Evolutionary conservation across 1,139 yeast genomes (phyloP).

Genomic region (Kazachstania sp.): DNA sequence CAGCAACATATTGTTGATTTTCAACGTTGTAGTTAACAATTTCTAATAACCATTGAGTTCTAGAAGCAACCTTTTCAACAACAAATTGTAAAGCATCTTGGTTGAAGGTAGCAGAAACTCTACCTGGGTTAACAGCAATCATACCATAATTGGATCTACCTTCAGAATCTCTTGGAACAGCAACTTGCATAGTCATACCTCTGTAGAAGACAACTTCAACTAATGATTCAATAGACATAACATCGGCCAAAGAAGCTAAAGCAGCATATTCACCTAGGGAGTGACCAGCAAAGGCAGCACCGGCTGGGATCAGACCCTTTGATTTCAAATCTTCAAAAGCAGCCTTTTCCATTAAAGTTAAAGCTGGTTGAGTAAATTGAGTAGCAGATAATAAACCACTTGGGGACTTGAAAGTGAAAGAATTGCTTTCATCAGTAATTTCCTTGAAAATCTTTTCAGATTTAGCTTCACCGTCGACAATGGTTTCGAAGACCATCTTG

Average conservation of each 20-base stretch:
- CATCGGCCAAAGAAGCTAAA: slow-evolving; percentile 91
- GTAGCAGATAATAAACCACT: slow-evolving; percentile 96
- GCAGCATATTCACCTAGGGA: slow-evolving; percentile 99
- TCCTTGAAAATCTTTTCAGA: slow-evolving; percentile 94
- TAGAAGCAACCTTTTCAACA: slow-evolving; percentile 74
- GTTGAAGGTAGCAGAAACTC: slow-evolving; percentile 79
- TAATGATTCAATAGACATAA: slow-evolving; percentile 95
- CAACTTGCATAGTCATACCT: slow-evolving; percentile 99
- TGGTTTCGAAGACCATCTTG: slow-evolving; percentile 95
- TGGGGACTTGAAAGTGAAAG: slow-evolving; percentile 83
- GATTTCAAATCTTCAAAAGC: slow-evolving; percentile 95
- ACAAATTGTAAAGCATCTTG: slow-evolving; percentile 94
- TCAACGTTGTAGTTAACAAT: slow-evolving; percentile 98
- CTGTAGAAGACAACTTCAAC: slow-evolving; percentile 98
- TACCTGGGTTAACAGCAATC: slow-evolving; percentile 96
- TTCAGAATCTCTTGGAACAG: slow-evolving; percentile 89
- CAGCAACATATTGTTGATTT: slow-evolving; percentile 96
- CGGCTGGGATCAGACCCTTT: slow-evolving; percentile 90
- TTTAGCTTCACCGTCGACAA: slow-evolving; percentile 73
- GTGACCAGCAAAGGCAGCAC: slow-evolving; percentile 96
- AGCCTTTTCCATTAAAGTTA: slow-evolving; percentile 98
- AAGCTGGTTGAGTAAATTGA: slow-evolving; percentile 98
- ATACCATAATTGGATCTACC: slow-evolving; percentile 99
- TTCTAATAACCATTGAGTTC: slow-evolving; percentile 90
- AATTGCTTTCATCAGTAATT: slow-evolving; percentile 71